Evolutionary conservation across 1,139 yeast species (phyloP).

Genomic region (Pichia sp.): DNA sequence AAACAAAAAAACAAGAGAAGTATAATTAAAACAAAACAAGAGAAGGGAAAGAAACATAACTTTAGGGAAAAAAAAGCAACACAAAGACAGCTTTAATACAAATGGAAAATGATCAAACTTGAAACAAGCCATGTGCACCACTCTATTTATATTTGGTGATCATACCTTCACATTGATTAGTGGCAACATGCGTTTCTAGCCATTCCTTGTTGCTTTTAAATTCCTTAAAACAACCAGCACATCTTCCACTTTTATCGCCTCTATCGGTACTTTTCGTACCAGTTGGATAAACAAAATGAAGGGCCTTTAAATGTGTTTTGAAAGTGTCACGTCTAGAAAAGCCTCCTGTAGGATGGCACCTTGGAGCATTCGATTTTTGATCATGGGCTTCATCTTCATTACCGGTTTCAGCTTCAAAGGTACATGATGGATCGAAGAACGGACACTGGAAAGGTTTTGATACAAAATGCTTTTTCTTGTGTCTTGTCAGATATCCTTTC

Average conservation of each 20-base stretch:
- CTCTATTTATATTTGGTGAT: constrained; percentile 22
- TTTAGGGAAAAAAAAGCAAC: neutral
- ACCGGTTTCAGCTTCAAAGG: constrained; percentile 24
- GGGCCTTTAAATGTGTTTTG: constrained; percentile 48
- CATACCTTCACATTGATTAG: constrained; percentile 37
- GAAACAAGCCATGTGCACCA: too few relatives aligned
- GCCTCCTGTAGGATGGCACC: constrained; percentile 54
- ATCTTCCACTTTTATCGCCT: constrained; percentile 37
- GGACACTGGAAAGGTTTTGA: constrained; percentile 50
- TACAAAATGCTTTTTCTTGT: constrained; percentile 42
- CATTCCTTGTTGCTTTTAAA: constrained; percentile 41
- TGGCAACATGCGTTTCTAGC: constrained; percentile 43
- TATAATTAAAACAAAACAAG: neutral
- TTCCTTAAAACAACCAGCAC: constrained; percentile 49
- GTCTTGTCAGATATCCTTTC: constrained; percentile 50
- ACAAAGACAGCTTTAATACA: neutral
- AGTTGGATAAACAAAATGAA: constrained; percentile 52
- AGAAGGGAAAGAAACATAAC: neutral
- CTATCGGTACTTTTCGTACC: constrained; percentile 44
- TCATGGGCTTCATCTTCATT: constrained; percentile 19
- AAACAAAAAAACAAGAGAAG: too few relatives aligned
- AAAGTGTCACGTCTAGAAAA: constrained; percentile 52
- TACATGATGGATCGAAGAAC: constrained; percentile 21
- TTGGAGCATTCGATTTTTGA: constrained; percentile 11
- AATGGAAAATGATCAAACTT: too few relatives aligned